Conservation (phyloP, 306 rosid genomes). For the Begonia peltatifolia region DNA sequence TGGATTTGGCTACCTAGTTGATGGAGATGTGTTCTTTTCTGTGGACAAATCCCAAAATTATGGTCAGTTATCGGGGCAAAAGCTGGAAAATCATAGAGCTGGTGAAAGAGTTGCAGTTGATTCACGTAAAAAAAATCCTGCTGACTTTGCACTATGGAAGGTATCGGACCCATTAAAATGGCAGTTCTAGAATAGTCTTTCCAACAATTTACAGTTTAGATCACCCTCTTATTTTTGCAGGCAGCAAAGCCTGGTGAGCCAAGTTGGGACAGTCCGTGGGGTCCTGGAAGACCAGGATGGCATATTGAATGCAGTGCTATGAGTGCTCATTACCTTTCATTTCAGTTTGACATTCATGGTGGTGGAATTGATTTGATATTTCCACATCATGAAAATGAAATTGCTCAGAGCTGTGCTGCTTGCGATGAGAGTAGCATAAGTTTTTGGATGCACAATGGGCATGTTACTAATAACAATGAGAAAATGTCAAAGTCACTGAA, state of each 20-base stretch:
- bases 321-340: constrained; percentile 78
- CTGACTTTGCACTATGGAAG: constrained; percentile 96
- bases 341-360: constrained; percentile 85
- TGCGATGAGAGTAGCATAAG: constrained; percentile 49
- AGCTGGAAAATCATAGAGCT: constrained; percentile 66
- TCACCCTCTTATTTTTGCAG: constrained; percentile 22
- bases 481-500: constrained; percentile 95
- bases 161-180: constrained; percentile 17
- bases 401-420: constrained; percentile 93
- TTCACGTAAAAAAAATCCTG: constrained; percentile 75
- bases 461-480: constrained; percentile 81
- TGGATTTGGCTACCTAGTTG: constrained; percentile 54
- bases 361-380: constrained; percentile 95
- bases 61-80: constrained; percentile 77
- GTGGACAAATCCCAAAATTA: constrained; percentile 72
- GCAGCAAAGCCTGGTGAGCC: constrained; percentile 88
- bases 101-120: constrained; percentile 85
- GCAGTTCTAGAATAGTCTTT: constrained; percentile 2
- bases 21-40: constrained; percentile 86
- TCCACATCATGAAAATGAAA: constrained; percentile 98
- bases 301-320: constrained; percentile 99
- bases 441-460: constrained; percentile 97
- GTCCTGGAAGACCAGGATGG: constrained; percentile 99
- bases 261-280: constrained; percentile 98
- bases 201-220: constrained; percentile 4